Conservation (phyloP, 2,329 filamentous ascomycete species). For the Blastomyces percursus region DNA sequence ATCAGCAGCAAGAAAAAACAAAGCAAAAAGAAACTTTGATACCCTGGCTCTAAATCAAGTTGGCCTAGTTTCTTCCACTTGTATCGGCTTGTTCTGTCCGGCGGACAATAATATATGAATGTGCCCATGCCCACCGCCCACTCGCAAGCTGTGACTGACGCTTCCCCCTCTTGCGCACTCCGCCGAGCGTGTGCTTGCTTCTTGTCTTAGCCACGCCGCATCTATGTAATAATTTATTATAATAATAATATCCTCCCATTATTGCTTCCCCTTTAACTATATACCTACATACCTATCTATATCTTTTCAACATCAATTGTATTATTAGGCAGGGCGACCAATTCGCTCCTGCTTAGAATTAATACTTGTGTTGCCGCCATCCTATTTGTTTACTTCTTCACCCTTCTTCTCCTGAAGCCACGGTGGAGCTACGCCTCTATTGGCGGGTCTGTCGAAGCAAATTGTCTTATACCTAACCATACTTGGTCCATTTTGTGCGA, state of each 20-base stretch:
- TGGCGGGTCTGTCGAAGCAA: neutral
- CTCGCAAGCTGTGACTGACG: neutral
- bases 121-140: conserved; percentile 1
- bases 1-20: neutral
- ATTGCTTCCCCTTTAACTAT: neutral
- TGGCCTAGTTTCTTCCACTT: neutral
- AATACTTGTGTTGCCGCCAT: neutral
- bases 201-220: too few species aligned
- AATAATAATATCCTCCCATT: neutral
- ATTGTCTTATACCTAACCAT: neutral
- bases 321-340: neutral
- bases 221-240: too few species aligned
- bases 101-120: conserved; percentile 6
- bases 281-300: neutral
- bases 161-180: neutral
- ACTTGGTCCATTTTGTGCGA: conserved; percentile 1
- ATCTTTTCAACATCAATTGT: neutral
- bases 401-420: neutral
- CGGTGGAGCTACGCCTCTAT: neutral
- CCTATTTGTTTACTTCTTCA: neutral
- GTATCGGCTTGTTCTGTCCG: conserved; percentile 2
- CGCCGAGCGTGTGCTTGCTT: neutral
- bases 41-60: neutral
- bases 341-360: neutral
- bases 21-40: conserved; percentile 1